Percentiles rank a stretch among this genome's conserved stretches.
Conservation (phyloP, 2,329 filamentous ascomycete species). For the Aplosporella prunicola region DNA sequence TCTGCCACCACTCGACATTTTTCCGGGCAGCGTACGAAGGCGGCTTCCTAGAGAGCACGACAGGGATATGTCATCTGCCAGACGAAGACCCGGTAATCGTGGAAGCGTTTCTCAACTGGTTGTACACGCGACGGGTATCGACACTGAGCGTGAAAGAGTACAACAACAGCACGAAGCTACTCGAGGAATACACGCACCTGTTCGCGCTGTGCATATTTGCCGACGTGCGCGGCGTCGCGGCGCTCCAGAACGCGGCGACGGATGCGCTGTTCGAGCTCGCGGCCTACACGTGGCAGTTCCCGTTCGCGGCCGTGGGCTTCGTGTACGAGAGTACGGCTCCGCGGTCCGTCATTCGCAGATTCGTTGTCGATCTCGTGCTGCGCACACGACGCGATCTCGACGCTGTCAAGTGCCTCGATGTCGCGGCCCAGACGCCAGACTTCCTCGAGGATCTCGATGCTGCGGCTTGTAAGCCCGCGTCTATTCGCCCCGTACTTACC, state of each 20-base stretch:
- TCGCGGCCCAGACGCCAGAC: too few relatives aligned
- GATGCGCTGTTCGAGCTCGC: background rate
- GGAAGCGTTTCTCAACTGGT: background rate
- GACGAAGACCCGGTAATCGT: background rate
- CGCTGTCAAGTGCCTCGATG: too few relatives aligned
- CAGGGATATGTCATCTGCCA: background rate
- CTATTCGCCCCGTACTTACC: too few relatives aligned
- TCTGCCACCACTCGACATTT: conserved; percentile 16
- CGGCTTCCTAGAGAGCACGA: conserved; percentile 14
- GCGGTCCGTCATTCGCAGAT: background rate
- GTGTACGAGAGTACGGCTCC: background rate
- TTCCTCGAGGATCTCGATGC: too few relatives aligned
- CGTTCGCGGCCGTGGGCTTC: background rate
- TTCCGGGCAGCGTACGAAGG: conserved; percentile 17
- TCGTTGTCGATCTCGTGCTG: too few relatives aligned
- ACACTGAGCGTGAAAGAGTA: too few relatives aligned
- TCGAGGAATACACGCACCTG: background rate
- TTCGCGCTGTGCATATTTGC: background rate
- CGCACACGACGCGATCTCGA: too few relatives aligned
- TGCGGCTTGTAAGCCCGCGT: too few relatives aligned
- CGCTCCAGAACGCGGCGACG: background rate
- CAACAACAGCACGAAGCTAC: background rate
- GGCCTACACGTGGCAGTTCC: background rate
- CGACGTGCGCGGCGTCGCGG: background rate
- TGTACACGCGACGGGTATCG: background rate